Base-by-base conservation (phyloP, 192 early-diverging fungal genomes). In the Podila clonocystis region DNA sequence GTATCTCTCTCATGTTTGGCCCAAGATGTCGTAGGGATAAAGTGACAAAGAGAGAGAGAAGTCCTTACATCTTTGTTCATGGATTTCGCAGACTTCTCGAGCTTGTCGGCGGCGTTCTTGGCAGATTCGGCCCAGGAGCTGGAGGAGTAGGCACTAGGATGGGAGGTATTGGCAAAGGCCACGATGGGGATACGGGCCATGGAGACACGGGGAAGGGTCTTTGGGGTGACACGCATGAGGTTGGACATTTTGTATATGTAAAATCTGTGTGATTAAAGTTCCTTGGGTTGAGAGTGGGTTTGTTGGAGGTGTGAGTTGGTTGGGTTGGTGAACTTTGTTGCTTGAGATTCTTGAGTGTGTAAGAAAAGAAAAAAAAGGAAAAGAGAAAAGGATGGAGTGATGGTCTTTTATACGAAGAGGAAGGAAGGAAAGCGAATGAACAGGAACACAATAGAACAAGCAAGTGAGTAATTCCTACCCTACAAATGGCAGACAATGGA, bases 121-220 rank as follows among this genome's bases (percentile, higher is more conserved):
- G 69, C 75, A 30, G 59, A 65, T 17, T 80, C 77, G 67, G 71
- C 26, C 77, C 77, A 80, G 41, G 77, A 28, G 48, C 77, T 80
- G 28, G 77, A 80, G 9, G 77, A 80, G 66, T 80, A 80, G 26
- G 77, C 77, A 4, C 70, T 72, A 24, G 77, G 71, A 50, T 80
- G 77, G 4, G 75, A 63, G 67, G 38, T 68, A 28, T 68, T 80
- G 77, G 52, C 70, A 73, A 80, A 80, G 52, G 77, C 77, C 2
- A 80, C 77, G 45, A 80, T 30, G 58, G 77, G 77, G 59, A 80
- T 73, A 26, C 77, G 77, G 58, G 70, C 70, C 77, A 80, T 68
- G 20, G 77, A 69, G 57, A 80, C 67, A 41, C 77, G 77, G 29
- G 77, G 77, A 45, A 80, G 77, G 49, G 63, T 66, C 70, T 69